phyloP scores from a whole-genome alignment of 2,329 filamentous ascomycete species.

The Fusarium liriodendri region DNA sequence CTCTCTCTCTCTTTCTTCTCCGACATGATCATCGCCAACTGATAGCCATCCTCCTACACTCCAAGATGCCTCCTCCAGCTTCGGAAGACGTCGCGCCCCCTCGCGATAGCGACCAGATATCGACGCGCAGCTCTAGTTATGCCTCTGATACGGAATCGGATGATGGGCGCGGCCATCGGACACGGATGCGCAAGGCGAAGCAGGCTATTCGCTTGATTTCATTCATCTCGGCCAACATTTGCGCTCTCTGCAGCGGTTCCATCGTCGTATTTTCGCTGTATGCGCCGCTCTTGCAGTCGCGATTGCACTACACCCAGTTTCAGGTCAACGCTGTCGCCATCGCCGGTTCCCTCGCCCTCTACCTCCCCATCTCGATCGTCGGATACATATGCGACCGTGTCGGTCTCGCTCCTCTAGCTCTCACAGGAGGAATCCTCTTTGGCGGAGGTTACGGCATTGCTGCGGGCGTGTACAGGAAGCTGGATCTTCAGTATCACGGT shows the following conservation, averaged over 20 bases:
- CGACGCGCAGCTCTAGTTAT: constrained; percentile 36
- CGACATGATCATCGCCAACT: constrained; percentile 21
- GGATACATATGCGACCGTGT: constrained; percentile 93
- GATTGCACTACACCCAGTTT: constrained; percentile 88
- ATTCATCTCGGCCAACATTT: constrained; percentile 65
- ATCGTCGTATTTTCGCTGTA: constrained; percentile 96
- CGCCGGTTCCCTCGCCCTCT: constrained; percentile 87
- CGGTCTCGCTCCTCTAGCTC: constrained; percentile 80
- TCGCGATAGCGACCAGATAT: constrained; percentile 40
- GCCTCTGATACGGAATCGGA: constrained; percentile 35
- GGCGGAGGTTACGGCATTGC: constrained; percentile 86
- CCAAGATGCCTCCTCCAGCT: constrained; percentile 36
- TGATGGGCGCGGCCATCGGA: constrained; percentile 39
- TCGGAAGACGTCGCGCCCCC: constrained; percentile 31
- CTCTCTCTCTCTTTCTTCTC: not conserved
- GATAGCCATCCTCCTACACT: not conserved
- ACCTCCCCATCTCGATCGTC: constrained; percentile 89
- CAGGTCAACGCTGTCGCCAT: constrained; percentile 93
- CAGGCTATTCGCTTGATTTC: constrained; percentile 57
- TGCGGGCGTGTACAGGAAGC: constrained; percentile 75
- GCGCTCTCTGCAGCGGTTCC: constrained; percentile 84
- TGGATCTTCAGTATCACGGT: constrained; percentile 60
- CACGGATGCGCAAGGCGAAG: constrained; percentile 42
- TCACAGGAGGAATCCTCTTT: constrained; percentile 79
- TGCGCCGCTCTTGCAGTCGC: constrained; percentile 87